Conservation (phyloP, 202 grass and related monocot genomes). For the Bolboschoenoplectus hybrid region DNA sequence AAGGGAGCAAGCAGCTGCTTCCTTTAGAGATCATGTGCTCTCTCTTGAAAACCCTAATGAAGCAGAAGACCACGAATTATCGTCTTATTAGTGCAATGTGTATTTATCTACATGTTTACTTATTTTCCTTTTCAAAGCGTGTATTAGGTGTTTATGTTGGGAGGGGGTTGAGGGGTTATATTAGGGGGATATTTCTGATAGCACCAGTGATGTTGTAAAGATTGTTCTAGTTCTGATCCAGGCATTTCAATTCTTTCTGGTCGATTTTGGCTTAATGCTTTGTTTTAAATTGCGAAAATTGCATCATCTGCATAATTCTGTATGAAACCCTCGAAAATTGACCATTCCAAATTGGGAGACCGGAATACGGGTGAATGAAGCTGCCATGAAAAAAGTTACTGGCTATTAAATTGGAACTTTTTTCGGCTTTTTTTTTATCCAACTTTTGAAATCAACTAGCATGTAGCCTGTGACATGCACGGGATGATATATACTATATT, state of each 20-base stretch:
- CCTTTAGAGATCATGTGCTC: constrained; percentile 64
- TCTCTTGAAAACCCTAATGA: constrained; percentile 66
- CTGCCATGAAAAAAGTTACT: not conserved
- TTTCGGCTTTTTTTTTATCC: not conserved
- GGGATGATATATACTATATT: too few species aligned
- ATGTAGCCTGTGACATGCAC: too few species aligned
- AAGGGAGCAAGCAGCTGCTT: constrained; percentile 67
- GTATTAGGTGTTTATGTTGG: not conserved
- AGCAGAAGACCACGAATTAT: constrained; percentile 39
- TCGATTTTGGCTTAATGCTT: not conserved
- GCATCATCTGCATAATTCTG: not conserved
- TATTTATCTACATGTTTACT: not conserved
- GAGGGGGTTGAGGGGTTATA: not conserved
- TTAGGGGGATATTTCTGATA: not conserved
- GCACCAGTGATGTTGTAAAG: not conserved
- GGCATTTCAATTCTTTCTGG: not conserved
- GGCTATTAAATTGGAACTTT: not conserved
- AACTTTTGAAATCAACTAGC: too few species aligned
- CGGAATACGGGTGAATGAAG: not conserved
- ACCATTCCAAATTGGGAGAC: not conserved
- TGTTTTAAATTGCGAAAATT: not conserved
- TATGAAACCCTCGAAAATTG: not conserved
- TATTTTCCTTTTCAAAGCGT: not conserved
- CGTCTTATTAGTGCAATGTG: constrained; percentile 16
- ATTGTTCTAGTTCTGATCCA: not conserved